Conservation (phyloP, 106 monocot genomes). For the Dendrobium huoshanense region DNA sequence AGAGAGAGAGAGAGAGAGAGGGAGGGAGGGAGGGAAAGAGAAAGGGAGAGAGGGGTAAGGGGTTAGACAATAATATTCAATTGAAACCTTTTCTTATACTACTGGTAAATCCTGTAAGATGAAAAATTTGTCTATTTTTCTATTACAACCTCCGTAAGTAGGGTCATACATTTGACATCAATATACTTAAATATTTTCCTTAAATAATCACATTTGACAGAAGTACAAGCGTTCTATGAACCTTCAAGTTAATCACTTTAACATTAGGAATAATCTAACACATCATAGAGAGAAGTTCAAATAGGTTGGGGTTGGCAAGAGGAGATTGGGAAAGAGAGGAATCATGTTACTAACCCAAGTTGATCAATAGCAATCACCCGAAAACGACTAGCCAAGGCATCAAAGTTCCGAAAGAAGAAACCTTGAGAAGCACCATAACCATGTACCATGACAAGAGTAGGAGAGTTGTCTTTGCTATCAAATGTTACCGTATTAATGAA, state of each 20-base stretch:
- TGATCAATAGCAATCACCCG: conserved; percentile 87
- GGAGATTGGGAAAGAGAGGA: background rate
- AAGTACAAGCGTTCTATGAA: background rate
- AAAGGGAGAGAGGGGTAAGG: background rate
- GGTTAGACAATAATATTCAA: background rate
- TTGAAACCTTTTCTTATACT: background rate
- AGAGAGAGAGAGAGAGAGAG: too few species aligned
- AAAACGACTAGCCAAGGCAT: conserved; percentile 71
- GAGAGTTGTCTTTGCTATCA: conserved; percentile 59
- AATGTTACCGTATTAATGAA: conserved; percentile 93
- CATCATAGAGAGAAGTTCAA: background rate
- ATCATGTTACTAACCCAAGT: conserved; percentile 52
- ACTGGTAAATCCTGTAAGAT: too few species aligned
- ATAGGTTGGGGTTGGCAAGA: background rate
- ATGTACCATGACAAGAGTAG: conserved; percentile 92
- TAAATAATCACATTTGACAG: background rate
- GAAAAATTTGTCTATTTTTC: background rate
- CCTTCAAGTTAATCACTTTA: background rate
- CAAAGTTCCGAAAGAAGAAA: conserved; percentile 93
- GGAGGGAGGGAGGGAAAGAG: too few species aligned
- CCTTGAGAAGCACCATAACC: conserved; percentile 98
- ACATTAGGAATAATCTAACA: background rate
- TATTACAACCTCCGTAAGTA: background rate
- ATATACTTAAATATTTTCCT: background rate
- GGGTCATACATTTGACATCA: background rate